Evolutionary conservation across 202 grass and related monocot species (phyloP), one percentile per base, ranked within the genome.

Genomic region (Schoenoplectus tabernaemontani): DNA sequence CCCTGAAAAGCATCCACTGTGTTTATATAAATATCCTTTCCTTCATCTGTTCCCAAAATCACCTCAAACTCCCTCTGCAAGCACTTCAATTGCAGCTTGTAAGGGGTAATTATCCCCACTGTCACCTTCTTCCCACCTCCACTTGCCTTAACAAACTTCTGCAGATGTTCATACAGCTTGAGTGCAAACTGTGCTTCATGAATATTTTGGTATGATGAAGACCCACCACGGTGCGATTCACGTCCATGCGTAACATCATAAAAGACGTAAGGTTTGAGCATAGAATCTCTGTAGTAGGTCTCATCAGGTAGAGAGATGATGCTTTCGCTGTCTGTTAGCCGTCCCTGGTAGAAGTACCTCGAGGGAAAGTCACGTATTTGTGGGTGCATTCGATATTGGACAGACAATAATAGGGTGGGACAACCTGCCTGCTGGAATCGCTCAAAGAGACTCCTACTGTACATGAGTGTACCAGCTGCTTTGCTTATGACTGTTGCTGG

Each of bases 1-100:
- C 96, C 96, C 81, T 99, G 96, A 81, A 99, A 99, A 64, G 96
- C 96, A 93, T 99, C 96, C 42, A 99, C 90, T 38, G 96, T 99
- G 69, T 99, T 99, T 80, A 99, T 99, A 75, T 99, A 99, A 39
- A 99, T 96, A 82, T 99, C 96, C 77, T 96, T 99, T 15, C 96
- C 96, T 85, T 99, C 96, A 48, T 99, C 92, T 0, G 96, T 88
- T 69, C 63, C 88, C 85, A 99, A 81, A 64, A 93, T 82, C 39
- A 93, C 96, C 59, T 81, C 90, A 36, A 93, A 99, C 82, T 99
- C 96, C 43, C 96, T 80, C 59, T 93, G 90, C 81, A 99, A 92
- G 71, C 96, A 99, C 81, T 99, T 99, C 51, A 99, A 66, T 82
- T 99, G 96, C 76, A 99, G 85, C 79, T 99, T 99, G 85, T 99